Evolutionary conservation across 768 basidiomycete species (phyloP).

Genomic region (Infundibulicybe gibba): DNA sequence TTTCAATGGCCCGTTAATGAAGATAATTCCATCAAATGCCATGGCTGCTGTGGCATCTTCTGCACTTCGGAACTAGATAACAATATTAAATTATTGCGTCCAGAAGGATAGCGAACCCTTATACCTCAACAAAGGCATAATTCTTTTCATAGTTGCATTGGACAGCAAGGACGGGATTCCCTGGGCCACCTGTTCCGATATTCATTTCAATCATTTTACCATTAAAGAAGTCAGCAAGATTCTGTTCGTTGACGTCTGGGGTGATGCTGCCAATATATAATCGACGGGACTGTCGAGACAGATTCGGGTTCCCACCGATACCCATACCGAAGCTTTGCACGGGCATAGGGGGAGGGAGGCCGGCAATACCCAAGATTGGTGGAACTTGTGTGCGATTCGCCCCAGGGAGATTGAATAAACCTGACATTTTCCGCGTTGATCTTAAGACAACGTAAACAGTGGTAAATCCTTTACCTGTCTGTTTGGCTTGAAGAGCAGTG

Average conservation of each 20-base stretch:
- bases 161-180: constrained; percentile 89
- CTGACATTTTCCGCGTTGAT: constrained; percentile 32
- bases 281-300: constrained; percentile 90
- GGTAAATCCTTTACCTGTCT: constrained; percentile 65
- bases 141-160: constrained; percentile 99
- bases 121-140: constrained; percentile 96
- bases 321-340: constrained; percentile 86
- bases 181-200: constrained; percentile 78
- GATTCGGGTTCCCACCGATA: constrained; percentile 80
- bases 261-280: constrained; percentile 98
- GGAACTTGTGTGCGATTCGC: constrained; percentile 88
- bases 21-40: constrained; percentile 97
- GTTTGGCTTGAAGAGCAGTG: constrained; percentile 95
- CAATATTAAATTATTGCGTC: constrained; percentile 1
- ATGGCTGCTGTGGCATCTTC: constrained; percentile 96
- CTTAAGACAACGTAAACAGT: constrained; percentile 4
- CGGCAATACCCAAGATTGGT: constrained; percentile 77
- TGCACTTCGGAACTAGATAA: constrained; percentile 87
- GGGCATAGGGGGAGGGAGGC: constrained; percentile 78
- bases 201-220: constrained; percentile 91
- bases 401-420: constrained; percentile 94
- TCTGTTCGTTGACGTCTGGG: constrained; percentile 90
- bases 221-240: constrained; percentile 93
- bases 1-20: constrained; percentile 92
- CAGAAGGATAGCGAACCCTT: constrained; percentile 11